Evolutionary conservation across 1,284 basidiomycete genomes (phyloP).

Genomic region (Trichosporon asahii): DNA sequence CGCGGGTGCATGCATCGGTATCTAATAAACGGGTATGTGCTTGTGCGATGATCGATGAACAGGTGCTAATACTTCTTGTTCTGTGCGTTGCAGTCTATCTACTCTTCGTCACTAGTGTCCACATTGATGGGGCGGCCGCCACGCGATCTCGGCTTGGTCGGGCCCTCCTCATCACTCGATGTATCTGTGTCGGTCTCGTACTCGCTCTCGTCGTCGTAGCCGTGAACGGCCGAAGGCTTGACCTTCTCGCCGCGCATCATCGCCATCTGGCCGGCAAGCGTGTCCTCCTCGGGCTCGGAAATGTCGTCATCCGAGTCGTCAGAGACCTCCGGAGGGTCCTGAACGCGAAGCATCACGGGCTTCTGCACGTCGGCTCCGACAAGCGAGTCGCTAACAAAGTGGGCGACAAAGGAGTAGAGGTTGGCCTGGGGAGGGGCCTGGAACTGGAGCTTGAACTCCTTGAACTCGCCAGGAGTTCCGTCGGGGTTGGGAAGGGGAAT

Average conservation of each 20-base stretch:
- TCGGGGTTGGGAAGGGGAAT: constrained; percentile 65
- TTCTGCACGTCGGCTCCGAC: constrained; percentile 73
- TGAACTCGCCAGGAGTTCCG: constrained; percentile 62
- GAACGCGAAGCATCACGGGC: constrained; percentile 76
- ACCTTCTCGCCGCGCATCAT: constrained; percentile 88
- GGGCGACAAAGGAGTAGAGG: constrained; percentile 83
- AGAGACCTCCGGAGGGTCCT: constrained; percentile 62
- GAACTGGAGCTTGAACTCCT: constrained; percentile 87
- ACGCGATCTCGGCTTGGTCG: constrained; percentile 15
- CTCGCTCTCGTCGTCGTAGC: constrained; percentile 54
- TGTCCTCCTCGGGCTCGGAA: constrained; percentile 92
- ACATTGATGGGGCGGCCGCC: constrained; percentile 46
- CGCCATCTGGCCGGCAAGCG: constrained; percentile 96
- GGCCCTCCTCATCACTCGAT: constrained; percentile 56
- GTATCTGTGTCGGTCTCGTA: constrained; percentile 48
- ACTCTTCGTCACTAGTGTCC: constrained; percentile 48
- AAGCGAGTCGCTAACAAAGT: constrained; percentile 81
- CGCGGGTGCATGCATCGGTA: constrained; percentile 8
- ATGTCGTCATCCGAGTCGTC: constrained; percentile 79
- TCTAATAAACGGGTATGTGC: constrained; percentile 10
- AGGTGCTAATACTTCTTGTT: constrained; percentile 34
- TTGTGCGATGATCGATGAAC: constrained; percentile 5
- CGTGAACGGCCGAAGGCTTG: constrained; percentile 58
- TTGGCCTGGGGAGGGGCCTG: constrained; percentile 85
- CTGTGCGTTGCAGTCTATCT: constrained; percentile 36